These are phyloP conservation scores for Phytopythium sindhum DNA, from an alignment of 352 stramenopile species.

Conservation along the genomic window DNA sequence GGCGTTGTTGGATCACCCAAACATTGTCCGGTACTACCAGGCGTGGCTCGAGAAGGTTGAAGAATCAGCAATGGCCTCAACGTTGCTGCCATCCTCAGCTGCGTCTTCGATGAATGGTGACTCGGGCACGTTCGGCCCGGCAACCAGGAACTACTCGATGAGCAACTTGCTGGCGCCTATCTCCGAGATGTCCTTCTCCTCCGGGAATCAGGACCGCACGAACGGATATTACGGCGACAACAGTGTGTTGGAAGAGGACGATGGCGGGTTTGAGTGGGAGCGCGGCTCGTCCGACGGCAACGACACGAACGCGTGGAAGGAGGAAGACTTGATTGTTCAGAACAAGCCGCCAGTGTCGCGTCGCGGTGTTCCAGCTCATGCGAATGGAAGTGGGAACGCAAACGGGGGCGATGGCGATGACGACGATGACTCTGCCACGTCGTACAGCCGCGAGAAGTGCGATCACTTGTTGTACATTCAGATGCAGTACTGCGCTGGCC, in stretches of 20 bases:
- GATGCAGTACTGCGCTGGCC: conserved; percentile 89
- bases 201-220: conserved; percentile 38
- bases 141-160: conserved; percentile 58
- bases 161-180: conserved; percentile 73
- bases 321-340: conserved; percentile 55
- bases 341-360: conserved; percentile 18
- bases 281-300: conserved; percentile 46
- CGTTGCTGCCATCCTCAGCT: conserved; percentile 12
- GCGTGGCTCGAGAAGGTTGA: conserved; percentile 89
- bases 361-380: not conserved
- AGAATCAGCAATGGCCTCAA: conserved; percentile 19
- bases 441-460: conserved; percentile 49
- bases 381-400: not conserved
- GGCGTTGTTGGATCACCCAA: conserved; percentile 88
- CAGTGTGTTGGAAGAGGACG: conserved; percentile 42
- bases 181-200: conserved; percentile 65
- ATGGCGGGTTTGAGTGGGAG: conserved; percentile 79
- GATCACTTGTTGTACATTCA: conserved; percentile 92
- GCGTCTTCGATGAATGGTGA: conserved; percentile 20
- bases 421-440: conserved; percentile 31
- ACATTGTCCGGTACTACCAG: conserved; percentile 93
- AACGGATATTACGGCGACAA: conserved; percentile 42
- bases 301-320: conserved; percentile 47
- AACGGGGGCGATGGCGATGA: conserved; percentile 22
- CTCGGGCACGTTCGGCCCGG: conserved; percentile 25